Base-by-base conservation (phyloP, 371 early-diverging fungal genomes). In the Nematocida sp. region DNA sequence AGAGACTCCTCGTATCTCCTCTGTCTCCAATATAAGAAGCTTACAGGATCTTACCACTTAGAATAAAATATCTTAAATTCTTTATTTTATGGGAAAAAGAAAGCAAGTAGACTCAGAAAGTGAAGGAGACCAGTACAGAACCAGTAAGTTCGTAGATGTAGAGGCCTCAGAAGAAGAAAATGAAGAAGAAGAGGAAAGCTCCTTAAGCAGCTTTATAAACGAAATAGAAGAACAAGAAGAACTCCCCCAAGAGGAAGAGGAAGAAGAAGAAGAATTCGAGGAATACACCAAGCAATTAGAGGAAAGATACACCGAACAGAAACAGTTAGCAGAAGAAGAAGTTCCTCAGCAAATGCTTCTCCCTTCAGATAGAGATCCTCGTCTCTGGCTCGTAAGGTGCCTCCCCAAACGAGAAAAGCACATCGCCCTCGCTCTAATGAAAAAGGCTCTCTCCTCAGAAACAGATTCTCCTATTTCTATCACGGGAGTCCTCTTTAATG, bases 361-460 rank as follows among this genome's bases (percentile, higher is more conserved):
- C 61, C 94, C 95, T 0, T 88, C 88, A 47, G 89, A 91, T 23
- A 86, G 87, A 48, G 91, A 92, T 77, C 95, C 96, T 50, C 90
- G 89, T 79, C 84, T 95, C 61, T 96, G 93, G 92, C 87, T 93
- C 86, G 87, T 93, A 48, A 86, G 88, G 60, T 93, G 94, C 86
- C 87, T 87, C 80, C 89, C 89, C 80, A 93, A 93, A 50, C 90
- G 90, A 82, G 96, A 95, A 81, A 87, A 87, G 66, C 92, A 91
- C 57, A 84, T 92, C 26, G 88, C 92, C 67, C 85, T 90, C 33
- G 86, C 88, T 9, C 80, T 93, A 42, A 90, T 91, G 87, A 86
- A 90, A 47, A 88, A 89, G 60, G 88, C 85, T 77, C 86, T 90
- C 64, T 88, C 89, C 56, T 82, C 87, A 40, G 86, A 86, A 59